phyloP scores from a whole-genome alignment of 2,329 filamentous ascomycete species.

The Trichoderma sp. region DNA sequence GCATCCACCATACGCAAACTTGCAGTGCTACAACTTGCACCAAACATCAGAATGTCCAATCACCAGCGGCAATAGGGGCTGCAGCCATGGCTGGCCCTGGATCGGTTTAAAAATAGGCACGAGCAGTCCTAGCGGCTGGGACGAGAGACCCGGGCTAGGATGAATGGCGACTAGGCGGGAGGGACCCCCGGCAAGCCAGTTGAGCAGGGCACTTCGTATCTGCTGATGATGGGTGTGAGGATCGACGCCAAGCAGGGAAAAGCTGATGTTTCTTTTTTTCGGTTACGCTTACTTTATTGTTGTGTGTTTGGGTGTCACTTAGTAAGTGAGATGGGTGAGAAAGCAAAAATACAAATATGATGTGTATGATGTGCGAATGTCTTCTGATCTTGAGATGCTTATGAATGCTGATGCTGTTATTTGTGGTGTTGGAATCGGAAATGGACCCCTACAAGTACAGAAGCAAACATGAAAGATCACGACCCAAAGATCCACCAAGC shows the following conservation, averaged over 20 bases:
- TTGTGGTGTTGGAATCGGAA: neutral
- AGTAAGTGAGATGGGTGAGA: neutral
- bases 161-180: neutral
- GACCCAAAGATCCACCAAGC: neutral
- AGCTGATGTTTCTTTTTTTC: neutral
- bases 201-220: constrained; percentile 21
- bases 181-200: neutral
- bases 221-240: constrained; percentile 20
- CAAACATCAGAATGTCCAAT: neutral
- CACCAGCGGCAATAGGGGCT: neutral
- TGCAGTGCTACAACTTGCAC: neutral
- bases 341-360: neutral
- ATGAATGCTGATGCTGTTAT: neutral
- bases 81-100: neutral
- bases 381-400: neutral
- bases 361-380: neutral
- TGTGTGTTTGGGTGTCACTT: neutral
- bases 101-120: constrained; percentile 21
- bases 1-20: neutral
- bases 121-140: neutral
- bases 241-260: constrained; percentile 14
- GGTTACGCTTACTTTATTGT: neutral
- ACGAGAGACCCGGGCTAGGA: neutral
- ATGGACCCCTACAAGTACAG: neutral
- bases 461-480: neutral